Base-by-base conservation (phyloP, 257 asterid genomes). In the Buddleja alternifolia region DNA sequence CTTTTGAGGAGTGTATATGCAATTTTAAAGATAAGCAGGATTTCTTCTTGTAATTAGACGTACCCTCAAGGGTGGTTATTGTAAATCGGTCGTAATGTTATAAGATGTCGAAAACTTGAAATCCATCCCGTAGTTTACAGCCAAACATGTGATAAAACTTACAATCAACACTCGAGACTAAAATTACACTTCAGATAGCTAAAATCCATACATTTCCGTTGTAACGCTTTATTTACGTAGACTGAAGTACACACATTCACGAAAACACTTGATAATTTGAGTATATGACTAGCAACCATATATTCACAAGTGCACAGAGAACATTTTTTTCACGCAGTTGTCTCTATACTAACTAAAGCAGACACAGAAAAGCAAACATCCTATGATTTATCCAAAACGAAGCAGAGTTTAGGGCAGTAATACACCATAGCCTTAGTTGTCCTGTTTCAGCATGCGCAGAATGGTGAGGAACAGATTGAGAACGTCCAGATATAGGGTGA, bases 391-490 rank as follows among this genome's bases (percentile, higher is more conserved):
- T 36, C 61, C 21, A 61, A 72, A 63, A 61, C 66, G 48, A 46
- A 72, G 29, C 70, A 67, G 3, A 29, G 40, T 54, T 44, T 8
- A 25, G 8, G 73, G 5, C 54, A 60, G 63, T 15, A 46, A 56
- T 14, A 29, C 62, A 67, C 3, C 10, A 2, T 5, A 40, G 50
- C 24, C 76, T 76, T 79, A 93, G 83, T 90, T 90, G 82, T 93
- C 93, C 77, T 87, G 92, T 63, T 86, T 88, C 71, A 93, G 88
- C 94, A 93, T 82, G 71, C 90, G 81, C 79, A 94, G 83, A 72
- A 93, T 93, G 72, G 96, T 86, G n/a, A 93, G 96, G 89, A 94
- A 94, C 77, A 94, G 84, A 72, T 94, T 94, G 74, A 94, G 96
- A 65, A 94, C 78, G 55, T 94, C 97, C 64, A 94, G 87, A 34